Conservation (phyloP, 305 asterid species). For the Fraxinus dipetala region DNA sequence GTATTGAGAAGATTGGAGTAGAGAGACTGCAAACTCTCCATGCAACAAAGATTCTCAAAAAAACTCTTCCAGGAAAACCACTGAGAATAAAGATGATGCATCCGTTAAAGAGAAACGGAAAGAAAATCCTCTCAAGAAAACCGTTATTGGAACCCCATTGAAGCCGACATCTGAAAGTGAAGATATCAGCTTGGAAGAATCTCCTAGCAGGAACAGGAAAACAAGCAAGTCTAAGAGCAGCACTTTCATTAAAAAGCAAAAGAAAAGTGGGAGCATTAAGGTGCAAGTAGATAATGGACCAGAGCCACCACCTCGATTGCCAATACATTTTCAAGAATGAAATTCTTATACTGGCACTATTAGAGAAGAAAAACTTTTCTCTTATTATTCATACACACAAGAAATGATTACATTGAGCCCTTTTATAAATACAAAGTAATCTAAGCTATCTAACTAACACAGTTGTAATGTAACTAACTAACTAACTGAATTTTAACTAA, state of each 20-base stretch:
- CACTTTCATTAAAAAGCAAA: background rate
- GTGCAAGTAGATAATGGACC: background rate
- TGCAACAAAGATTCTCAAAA: background rate
- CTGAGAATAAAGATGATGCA: background rate
- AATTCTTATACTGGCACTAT: background rate
- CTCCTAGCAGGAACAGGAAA: background rate
- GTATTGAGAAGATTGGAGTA: background rate
- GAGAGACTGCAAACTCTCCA: background rate
- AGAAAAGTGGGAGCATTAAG: background rate
- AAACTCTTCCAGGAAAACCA: background rate
- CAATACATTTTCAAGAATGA: background rate
- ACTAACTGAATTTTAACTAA: no score
- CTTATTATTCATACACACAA: no score
- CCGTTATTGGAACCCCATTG: background rate
- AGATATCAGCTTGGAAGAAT: background rate
- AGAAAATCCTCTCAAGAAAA: no score
- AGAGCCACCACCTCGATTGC: background rate
- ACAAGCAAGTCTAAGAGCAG: background rate
- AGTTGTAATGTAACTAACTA: no score
- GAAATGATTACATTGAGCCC: no score
- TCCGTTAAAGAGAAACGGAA: background rate
- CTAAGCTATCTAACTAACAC: no score
- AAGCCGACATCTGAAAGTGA: background rate
- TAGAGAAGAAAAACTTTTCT: no score
- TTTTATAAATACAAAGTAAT: no score